Evolutionary conservation across 441 rosid species (phyloP).

Genomic region (Jatropha podagrica): DNA sequence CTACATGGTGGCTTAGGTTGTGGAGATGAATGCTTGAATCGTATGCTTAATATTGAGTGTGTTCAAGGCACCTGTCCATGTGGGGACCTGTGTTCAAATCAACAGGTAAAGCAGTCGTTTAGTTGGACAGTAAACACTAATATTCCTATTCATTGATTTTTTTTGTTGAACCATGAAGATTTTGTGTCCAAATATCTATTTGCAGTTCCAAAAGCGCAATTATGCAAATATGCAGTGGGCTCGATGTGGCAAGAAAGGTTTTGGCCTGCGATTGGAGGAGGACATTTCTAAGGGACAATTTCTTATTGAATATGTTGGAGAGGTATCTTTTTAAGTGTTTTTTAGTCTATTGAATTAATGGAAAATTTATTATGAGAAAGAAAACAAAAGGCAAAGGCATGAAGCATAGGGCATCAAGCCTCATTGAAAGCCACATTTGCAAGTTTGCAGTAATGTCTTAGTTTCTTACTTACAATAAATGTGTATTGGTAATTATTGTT

Average conservation of each 20-base stretch:
- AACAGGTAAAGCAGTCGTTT: slow-evolving; percentile 56
- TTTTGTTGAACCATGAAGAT: slow-evolving; percentile 5
- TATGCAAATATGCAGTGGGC: slow-evolving; percentile 77
- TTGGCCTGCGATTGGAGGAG: slow-evolving; percentile 79
- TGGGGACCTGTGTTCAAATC: slow-evolving; percentile 87
- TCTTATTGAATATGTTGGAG: slow-evolving; percentile 97
- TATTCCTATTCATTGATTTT: not conserved
- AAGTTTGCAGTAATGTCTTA: slow-evolving; percentile 3
- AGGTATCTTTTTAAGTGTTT: slow-evolving; percentile 49
- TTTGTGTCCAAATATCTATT: slow-evolving; percentile 27
- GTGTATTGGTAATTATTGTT: not conserved
- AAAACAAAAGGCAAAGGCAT: not conserved
- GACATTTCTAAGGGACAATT: slow-evolving; percentile 73
- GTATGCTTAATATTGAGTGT: slow-evolving; percentile 96
- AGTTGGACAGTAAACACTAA: slow-evolving; percentile 3
- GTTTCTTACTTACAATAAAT: not conserved
- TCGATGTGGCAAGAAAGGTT: slow-evolving; percentile 93
- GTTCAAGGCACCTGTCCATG: slow-evolving; percentile 92
- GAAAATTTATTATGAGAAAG: slow-evolving; percentile 6
- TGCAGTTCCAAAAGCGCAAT: slow-evolving; percentile 88
- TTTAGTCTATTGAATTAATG: slow-evolving; percentile 12
- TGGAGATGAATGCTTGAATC: slow-evolving; percentile 93
- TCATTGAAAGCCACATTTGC: not conserved
- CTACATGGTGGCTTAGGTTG: slow-evolving; percentile 67
- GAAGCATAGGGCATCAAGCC: not conserved